Evolutionary conservation across 2,329 filamentous ascomycete genomes (phyloP), one percentile per base, ranked within the genome.

Genomic region (Talaromyces amestolkiae): DNA sequence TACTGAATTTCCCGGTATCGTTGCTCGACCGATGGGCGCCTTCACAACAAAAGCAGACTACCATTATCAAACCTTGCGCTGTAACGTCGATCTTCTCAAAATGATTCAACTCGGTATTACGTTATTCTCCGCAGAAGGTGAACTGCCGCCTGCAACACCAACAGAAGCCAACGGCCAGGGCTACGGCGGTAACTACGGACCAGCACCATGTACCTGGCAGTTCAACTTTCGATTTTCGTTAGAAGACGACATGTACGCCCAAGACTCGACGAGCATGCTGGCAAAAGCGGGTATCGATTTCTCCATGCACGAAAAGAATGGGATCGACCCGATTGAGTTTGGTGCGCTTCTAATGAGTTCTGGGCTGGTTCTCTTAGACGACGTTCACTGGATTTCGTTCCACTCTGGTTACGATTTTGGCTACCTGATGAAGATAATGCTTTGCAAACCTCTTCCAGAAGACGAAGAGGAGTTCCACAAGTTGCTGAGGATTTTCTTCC

Each of bases 201-300:
- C 78, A 41, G 88, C 92, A 66, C 94, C 92, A 17, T 96, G 91
- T 75, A 96, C 94, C 19, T 99, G 95, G 95, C 94, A 97, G 72
- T 99, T 99, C 85, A 98, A 99, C 83, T 99, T 99, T 80, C 90
- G 93, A 72, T 99, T 98, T 78, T 95, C 92, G 1, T 84, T 97
- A 10, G 91, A 95, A 70, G 88, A 94, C 45, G 95, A 99, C 79
- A 99, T 99, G 95, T 98, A 96, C 80, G 95, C 96, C 69, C 91
- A 97, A 75, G 91, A 93, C 65, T 97, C 93, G 17, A 97, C 97
- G 70, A 91, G 95, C 69, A 92, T 96, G 71, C 85, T 98, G 22
- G 89, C 92, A 71, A 90, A 92, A 72, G 92, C 92, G 1, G 95
- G 95, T n/a, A 93, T 97, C 68, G 92, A 98, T 77, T 97, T 99